These are phyloP conservation scores for Boletus fagicola DNA, from an alignment of 768 basidiomycete species.

Conservation along the genomic window DNA sequence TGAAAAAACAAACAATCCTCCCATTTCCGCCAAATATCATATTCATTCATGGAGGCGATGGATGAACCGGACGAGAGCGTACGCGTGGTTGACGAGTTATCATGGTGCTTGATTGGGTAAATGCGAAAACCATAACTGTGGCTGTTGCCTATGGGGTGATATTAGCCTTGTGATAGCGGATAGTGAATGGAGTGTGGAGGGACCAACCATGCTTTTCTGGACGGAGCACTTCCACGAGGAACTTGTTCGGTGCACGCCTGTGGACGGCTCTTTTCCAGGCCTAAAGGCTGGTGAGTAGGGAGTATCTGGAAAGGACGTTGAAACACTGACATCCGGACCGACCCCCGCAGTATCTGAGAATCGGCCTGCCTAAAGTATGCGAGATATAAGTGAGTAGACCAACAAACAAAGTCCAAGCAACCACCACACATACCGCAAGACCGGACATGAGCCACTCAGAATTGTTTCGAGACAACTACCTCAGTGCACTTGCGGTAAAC, in stretches of 20 bases:
- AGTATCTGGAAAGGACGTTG: not conserved
- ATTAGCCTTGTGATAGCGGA: not conserved
- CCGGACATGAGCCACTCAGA: not conserved
- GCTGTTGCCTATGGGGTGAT: constrained; percentile 41
- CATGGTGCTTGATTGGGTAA: constrained; percentile 39
- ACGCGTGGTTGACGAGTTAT: constrained; percentile 25
- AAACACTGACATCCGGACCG: constrained; percentile 28
- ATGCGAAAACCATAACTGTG: constrained; percentile 65
- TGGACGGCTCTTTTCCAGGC: constrained; percentile 61
- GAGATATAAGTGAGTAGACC: not conserved
- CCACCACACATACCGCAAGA: constrained; percentile 11
- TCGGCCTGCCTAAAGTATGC: constrained; percentile 5
- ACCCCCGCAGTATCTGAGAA: constrained; percentile 11
- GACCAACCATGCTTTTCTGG: constrained; percentile 56
- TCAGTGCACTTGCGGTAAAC: not conserved
- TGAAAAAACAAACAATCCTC: constrained; percentile 82
- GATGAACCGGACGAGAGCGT: constrained; percentile 38
- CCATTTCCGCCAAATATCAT: constrained; percentile 79
- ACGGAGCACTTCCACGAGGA: constrained; percentile 56
- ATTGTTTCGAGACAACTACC: not conserved
- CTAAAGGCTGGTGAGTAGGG: constrained; percentile 33
- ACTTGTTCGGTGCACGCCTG: constrained; percentile 55
- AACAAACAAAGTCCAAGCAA: not conserved
- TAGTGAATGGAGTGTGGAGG: not conserved
- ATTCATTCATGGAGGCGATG: constrained; percentile 41